Percentiles rank a stretch among this genome's conserved stretches.
phyloP scores from a whole-genome alignment of 2,329 filamentous ascomycete species.

The Hyphodiscus sp. region DNA sequence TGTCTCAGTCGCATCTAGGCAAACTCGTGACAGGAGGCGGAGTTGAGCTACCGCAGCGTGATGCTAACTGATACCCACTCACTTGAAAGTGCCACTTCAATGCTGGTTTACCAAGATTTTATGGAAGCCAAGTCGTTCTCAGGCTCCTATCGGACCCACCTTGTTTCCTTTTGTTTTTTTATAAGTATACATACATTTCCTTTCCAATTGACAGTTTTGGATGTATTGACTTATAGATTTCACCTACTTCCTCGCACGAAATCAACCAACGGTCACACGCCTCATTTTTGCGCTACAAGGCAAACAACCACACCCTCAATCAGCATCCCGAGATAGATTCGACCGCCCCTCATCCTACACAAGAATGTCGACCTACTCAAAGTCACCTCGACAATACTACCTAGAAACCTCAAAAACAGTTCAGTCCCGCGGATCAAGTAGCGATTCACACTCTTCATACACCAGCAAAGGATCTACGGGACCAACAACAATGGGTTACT shows the following conservation, averaged over 20 bases:
- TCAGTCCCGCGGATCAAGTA: not conserved
- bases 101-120: not conserved
- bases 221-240: not conserved
- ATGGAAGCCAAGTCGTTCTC: not conserved
- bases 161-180: not conserved
- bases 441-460: not conserved
- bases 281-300: not conserved
- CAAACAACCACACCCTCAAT: not conserved
- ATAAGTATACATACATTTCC: not conserved
- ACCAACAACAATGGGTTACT: not conserved
- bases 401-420: not conserved
- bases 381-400: not conserved
- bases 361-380: not conserved
- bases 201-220: not conserved
- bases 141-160: not conserved
- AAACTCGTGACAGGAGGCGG: not conserved
- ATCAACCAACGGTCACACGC: not conserved
- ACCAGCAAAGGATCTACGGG: not conserved
- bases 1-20: not conserved
- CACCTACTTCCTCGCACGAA: not conserved
- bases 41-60: not conserved
- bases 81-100: not conserved
- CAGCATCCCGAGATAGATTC: not conserved
- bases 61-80: not conserved
- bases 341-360: not conserved